Evolutionary conservation across 1,284 basidiomycete species (phyloP).

Genomic region (Stygiomarasmius scandens): DNA sequence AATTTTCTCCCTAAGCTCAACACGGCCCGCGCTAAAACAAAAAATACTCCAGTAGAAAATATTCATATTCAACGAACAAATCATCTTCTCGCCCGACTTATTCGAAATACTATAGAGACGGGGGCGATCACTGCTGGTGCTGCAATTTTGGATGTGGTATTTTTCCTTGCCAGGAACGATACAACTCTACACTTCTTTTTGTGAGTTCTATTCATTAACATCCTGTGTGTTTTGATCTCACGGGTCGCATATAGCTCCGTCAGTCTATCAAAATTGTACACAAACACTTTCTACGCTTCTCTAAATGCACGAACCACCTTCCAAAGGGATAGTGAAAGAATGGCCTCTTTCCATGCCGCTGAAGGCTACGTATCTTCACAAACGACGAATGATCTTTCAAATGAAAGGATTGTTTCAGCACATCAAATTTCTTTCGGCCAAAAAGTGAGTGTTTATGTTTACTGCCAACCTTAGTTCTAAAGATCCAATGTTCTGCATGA

Average conservation of each 20-base stretch:
- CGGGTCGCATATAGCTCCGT: neutral
- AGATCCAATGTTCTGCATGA: no score
- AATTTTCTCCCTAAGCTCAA: neutral
- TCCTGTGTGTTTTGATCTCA: no score
- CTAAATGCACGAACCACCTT: neutral
- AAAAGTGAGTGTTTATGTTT: no score
- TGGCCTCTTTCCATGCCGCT: no score
- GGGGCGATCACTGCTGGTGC: neutral
- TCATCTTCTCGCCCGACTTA: neutral
- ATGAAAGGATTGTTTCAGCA: no score
- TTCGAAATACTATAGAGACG: neutral
- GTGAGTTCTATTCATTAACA: neutral
- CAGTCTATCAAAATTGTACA: neutral
- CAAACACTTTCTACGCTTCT: neutral
- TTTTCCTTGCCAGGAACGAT: neutral
- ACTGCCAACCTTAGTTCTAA: no score
- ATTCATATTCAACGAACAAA: neutral
- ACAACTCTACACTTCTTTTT: neutral
- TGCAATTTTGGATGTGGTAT: neutral
- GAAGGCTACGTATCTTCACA: no score
- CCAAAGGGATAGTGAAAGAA: no score
- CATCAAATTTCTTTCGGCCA: no score
- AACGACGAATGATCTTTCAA: no score
- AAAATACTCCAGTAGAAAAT: neutral
- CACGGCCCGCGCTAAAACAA: neutral